Base-by-base conservation (phyloP, 2,329 filamentous ascomycete species). In the Botrytis paeoniae region DNA sequence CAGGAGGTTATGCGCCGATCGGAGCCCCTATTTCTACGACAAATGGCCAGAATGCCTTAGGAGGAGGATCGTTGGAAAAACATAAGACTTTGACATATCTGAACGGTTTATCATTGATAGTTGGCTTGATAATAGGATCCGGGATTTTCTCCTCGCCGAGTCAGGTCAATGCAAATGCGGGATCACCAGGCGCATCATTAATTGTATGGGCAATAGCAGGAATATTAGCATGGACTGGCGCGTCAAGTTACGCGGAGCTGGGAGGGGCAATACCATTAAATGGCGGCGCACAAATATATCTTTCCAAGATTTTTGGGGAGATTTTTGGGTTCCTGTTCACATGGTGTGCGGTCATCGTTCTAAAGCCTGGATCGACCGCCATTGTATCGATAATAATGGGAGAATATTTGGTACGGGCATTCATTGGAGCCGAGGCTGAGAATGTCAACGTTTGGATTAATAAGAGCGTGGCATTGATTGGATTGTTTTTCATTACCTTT, bases 311-410 rank as follows among this genome's bases (percentile, higher is more conserved):
- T 74, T 97, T 98, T 82, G 95, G 95, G 71, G 96, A 99, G 83
- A 85, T 97, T 79, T 89, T 91, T 1, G 96, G 96, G 0, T 99
- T 99, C 80, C 85, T 98, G 48, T 99, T 98, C 82, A 97, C 95
- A 2, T 99, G 96, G 96, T 94, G 93, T 69, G 95, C 96, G 0
- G 94, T 98, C 25, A 88, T 96, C 74, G 96, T 99, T 20, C 85
- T 99, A 75, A 98, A 98, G 83, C 96, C 96, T 0, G 96, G 96
- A 3, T 93, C 93, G 57, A 91, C 94, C 16, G 96, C 96, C 75
- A 99, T 99, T 80, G 94, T 99, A 76, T 89, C 95, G 76, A 98
- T 99, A 77, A 98, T 99, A 79, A 98, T 98, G 86, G 96, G 96
- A 61, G 96, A 99, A 83, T 99, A 99, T 80, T 85, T 97, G n/a